These are phyloP conservation scores for Exsudoporus frostii DNA, from an alignment of 768 basidiomycete genomes.

Conservation along the genomic window DNA sequence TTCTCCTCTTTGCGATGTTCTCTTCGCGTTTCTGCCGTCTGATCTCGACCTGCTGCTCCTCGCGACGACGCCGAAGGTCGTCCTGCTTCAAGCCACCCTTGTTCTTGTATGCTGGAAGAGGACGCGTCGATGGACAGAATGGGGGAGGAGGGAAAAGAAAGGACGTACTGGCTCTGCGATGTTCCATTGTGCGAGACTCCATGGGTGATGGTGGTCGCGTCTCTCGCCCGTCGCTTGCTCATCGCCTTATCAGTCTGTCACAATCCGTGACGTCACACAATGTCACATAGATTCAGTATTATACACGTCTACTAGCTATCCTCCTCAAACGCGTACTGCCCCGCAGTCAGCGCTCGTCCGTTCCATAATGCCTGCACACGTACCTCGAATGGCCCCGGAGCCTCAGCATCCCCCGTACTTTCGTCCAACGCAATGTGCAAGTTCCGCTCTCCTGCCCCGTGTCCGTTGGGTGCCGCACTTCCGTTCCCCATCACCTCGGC, in stretches of 20 bases:
- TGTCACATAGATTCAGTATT: slow-evolving; percentile 6
- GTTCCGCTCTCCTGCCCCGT: slow-evolving; percentile 23
- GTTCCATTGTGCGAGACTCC: slow-evolving; percentile 71
- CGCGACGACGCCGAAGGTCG: slow-evolving; percentile 92
- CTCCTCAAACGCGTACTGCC: slow-evolving; percentile 76
- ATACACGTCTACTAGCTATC: slow-evolving; percentile 38
- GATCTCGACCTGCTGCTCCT: slow-evolving; percentile 99
- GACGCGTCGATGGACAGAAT: slow-evolving; percentile 37
- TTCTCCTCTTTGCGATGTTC: slow-evolving; percentile 95
- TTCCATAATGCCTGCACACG: slow-evolving; percentile 23
- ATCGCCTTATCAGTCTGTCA: slow-evolving; percentile 29
- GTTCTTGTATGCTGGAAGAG: slow-evolving; percentile 76
- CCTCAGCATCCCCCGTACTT: slow-evolving; percentile 64
- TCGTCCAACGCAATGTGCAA: slow-evolving; percentile 70
- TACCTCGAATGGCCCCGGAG: slow-evolving; percentile 84
- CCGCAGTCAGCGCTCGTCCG: slow-evolving; percentile 18
- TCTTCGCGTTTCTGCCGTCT: slow-evolving; percentile 97
- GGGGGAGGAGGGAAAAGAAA: background rate
- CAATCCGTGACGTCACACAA: slow-evolving; percentile 16
- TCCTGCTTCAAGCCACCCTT: slow-evolving; percentile 88
- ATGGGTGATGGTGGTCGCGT: slow-evolving; percentile 24
- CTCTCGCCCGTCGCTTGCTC: background rate
- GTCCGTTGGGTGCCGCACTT: slow-evolving; percentile 30
- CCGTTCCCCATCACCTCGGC: slow-evolving; percentile 20
- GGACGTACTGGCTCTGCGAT: slow-evolving; percentile 65